Base-by-base conservation (phyloP, 371 early-diverging fungal genomes). In the Circinella umbellata region DNA sequence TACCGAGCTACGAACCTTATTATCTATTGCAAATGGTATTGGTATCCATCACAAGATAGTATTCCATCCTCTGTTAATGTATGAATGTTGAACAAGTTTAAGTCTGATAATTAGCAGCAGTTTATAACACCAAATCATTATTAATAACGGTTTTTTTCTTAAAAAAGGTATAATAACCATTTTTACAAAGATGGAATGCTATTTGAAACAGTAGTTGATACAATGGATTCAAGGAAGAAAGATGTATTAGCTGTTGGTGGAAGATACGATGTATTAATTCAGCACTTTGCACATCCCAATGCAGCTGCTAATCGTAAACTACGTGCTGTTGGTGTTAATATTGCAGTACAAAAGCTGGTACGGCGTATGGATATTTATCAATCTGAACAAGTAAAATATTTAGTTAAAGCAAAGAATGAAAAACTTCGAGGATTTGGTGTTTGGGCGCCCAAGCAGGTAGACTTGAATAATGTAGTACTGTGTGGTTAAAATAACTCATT, bases 221-320 rank as follows among this genome's bases (percentile, higher is more conserved):
- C 88, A 4, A 67, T 74, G 51, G 83, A 82, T 63, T 75, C 76
- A 4, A 91, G 88, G 67, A 88, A 65, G 48, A 89, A 87, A 66
- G 95, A 93, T 65, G 88, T 95, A 7, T 69, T 95, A 9, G 95
- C 95, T 1, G 92, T 91, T 0, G 95, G 95, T 38, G 95, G 95
- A 36, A 81, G 93, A 66, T 97, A 98, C 64, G 97, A 97, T 75
- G 73, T 78, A 38, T 61, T 85, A 7, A 70, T 85, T 10, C 83
- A 85, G 53, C 80, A 81, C 47, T 85, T 85, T 67, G 76, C 82
- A 17, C 81, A 76, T 51, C 81, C 81, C 1, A 82, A 77, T 60
- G 81, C 80, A 42, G 64, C 68, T 17, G 74, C 80, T 0, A 80
- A 83, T n/a, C 80, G 86, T 35, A 84, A 87, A 61, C 80, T 92